These are phyloP conservation scores for Trichosporon sp. DNA, from an alignment of 1,284 basidiomycete genomes.

Conservation along the genomic window DNA sequence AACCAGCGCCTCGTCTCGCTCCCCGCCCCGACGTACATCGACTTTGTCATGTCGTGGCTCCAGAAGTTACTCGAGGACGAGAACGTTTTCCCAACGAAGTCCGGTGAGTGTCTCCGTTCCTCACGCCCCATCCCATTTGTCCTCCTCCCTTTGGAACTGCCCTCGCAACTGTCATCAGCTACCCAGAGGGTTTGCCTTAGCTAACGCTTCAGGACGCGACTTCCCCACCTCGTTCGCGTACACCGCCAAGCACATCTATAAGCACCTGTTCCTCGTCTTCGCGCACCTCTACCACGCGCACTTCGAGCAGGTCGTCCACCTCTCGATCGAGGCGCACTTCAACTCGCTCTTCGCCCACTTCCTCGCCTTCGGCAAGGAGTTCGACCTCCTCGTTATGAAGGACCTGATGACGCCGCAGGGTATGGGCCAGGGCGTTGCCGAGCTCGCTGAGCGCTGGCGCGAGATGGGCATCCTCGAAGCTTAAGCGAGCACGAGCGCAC, in stretches of 20 bases:
- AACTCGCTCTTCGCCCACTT: constrained; percentile 98
- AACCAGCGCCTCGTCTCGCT: constrained; percentile 91
- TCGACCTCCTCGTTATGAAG: constrained; percentile 86
- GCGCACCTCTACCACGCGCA: constrained; percentile 98
- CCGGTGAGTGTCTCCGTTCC: constrained; percentile 62
- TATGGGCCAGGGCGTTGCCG: constrained; percentile 64
- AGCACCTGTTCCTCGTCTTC: constrained; percentile 93
- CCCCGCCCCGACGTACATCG: constrained; percentile 94
- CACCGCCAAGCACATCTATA: constrained; percentile 94
- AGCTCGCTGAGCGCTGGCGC: constrained; percentile 86
- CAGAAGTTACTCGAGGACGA: constrained; percentile 94
- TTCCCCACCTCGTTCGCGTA: constrained; percentile 88
- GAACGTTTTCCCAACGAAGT: constrained; percentile 90
- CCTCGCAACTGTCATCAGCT: too few relatives aligned
- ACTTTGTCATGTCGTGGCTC: constrained; percentile 99
- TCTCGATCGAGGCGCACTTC: constrained; percentile 94
- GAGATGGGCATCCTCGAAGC: constrained; percentile 73
- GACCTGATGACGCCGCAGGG: constrained; percentile 62
- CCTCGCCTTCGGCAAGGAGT: constrained; percentile 79
- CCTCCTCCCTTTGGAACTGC: too few relatives aligned
- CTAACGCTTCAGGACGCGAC: constrained; percentile 68
- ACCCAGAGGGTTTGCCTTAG: neutral
- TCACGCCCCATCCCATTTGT: too few relatives aligned
- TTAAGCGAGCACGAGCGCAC: constrained; percentile 24
- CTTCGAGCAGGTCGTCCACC: constrained; percentile 84